Evolutionary conservation across 1,284 basidiomycete genomes (phyloP).

Genomic region (Prillingera fragicola): DNA sequence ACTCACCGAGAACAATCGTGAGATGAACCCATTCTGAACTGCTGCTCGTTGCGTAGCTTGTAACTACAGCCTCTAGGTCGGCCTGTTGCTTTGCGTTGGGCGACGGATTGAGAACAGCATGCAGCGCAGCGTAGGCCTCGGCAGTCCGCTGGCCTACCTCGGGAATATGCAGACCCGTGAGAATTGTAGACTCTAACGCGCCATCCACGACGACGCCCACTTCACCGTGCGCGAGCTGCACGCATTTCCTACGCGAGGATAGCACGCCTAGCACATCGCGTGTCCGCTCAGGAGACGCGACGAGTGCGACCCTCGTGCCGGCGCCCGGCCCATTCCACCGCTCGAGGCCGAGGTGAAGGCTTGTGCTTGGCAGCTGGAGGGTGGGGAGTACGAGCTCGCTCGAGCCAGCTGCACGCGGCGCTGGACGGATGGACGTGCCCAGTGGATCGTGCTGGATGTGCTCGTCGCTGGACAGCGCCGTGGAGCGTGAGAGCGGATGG

Average conservation of each 20-base stretch:
- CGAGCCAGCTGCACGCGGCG: background rate
- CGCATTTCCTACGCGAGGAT: constrained; percentile 21
- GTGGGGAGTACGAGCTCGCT: constrained; percentile 37
- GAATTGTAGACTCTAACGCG: constrained; percentile 18
- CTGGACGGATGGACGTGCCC: background rate
- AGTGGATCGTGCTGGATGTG: background rate
- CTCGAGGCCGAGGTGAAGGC: constrained; percentile 33
- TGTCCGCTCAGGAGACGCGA: constrained; percentile 22
- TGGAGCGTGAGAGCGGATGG: constrained; percentile 2
- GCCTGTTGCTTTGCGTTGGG: constrained; percentile 13
- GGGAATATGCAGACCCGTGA: constrained; percentile 16
- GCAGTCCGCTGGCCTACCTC: constrained; percentile 16
- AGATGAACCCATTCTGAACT: constrained; percentile 28
- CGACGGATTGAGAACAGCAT: constrained; percentile 27
- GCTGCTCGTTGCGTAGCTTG: constrained; percentile 15
- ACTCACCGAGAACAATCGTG: constrained; percentile 19
- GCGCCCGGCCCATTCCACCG: constrained; percentile 16
- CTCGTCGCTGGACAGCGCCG: constrained; percentile 1
- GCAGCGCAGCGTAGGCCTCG: constrained; percentile 23
- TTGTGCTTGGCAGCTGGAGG: constrained; percentile 31
- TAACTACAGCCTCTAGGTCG: constrained; percentile 24
- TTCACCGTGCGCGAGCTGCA: constrained; percentile 26
- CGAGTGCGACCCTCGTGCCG: constrained; percentile 21
- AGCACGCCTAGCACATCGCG: constrained; percentile 24
- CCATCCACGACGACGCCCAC: constrained; percentile 25